Conservation (phyloP, 1,284 basidiomycete genomes). For the Mycena sp. region DNA sequence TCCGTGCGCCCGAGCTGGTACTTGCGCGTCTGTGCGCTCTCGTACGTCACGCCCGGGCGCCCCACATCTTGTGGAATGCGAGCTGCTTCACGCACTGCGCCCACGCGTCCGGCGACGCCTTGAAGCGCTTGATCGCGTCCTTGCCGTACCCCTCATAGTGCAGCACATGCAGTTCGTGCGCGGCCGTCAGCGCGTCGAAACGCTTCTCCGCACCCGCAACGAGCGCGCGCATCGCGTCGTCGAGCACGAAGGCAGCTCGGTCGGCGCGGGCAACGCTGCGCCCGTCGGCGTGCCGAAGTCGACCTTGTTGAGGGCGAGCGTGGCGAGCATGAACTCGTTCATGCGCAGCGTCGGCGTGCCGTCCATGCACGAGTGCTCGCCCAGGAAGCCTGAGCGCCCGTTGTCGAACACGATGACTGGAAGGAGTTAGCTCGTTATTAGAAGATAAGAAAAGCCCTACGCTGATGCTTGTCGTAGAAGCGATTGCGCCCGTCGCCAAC, state of each 20-base stretch:
- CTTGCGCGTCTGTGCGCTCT: constrained; percentile 94
- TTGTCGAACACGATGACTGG: constrained; percentile 92
- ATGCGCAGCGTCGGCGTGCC: constrained; percentile 95
- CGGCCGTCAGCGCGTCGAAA: constrained; percentile 81
- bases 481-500: constrained; percentile 92
- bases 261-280: constrained; percentile 62
- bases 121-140: constrained; percentile 78
- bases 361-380: constrained; percentile 95
- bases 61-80: constrained; percentile 90
- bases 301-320: constrained; percentile 82
- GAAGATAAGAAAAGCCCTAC: constrained; percentile 53
- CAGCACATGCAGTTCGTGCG: constrained; percentile 87
- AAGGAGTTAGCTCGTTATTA: background rate
- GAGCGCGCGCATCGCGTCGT: constrained; percentile 64
- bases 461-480: constrained; percentile 98
- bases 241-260: constrained; percentile 80
- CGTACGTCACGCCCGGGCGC: constrained; percentile 89
- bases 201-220: constrained; percentile 66
- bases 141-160: constrained; percentile 96
- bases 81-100: constrained; percentile 96
- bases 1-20: constrained; percentile 94
- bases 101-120: constrained; percentile 94
- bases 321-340: constrained; percentile 93
- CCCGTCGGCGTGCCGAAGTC: constrained; percentile 68
- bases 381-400: constrained; percentile 92